Conservation (phyloP, 1,284 basidiomycete genomes). For the Puccinia hordei region DNA sequence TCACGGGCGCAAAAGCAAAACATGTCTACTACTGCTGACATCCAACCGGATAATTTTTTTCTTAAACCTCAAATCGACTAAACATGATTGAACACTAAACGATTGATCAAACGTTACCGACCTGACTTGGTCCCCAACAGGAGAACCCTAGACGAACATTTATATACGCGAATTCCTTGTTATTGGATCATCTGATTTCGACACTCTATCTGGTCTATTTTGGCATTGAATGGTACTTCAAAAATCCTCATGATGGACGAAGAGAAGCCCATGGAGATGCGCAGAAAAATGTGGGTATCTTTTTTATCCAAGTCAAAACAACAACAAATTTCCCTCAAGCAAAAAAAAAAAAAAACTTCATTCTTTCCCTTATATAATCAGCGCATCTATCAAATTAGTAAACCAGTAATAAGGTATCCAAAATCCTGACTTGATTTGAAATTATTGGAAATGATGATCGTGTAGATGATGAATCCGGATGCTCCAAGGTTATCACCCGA, state of each 20-base stretch:
- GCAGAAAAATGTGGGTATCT: constrained; percentile 74
- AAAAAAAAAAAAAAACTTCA: no score
- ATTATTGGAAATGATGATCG: neutral
- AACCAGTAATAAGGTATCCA: neutral
- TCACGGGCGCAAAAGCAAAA: neutral
- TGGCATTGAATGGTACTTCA: constrained; percentile 83
- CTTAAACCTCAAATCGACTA: neutral
- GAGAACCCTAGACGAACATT: constrained; percentile 81
- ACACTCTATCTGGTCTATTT: constrained; percentile 90
- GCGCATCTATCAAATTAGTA: neutral
- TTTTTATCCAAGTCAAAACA: constrained; percentile 54
- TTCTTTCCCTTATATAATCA: neutral
- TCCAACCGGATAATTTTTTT: neutral
- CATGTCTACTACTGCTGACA: neutral
- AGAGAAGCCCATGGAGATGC: constrained; percentile 77
- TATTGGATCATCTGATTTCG: constrained; percentile 88
- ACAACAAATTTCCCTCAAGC: no score
- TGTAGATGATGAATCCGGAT: constrained; percentile 55
- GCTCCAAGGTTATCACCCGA: constrained; percentile 57
- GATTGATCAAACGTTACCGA: neutral
- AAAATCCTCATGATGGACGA: constrained; percentile 84
- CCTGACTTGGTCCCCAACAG: constrained; percentile 62
- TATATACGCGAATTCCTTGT: constrained; percentile 88
- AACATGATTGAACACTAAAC: constrained; percentile 48
- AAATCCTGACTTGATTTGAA: neutral